Evolutionary conservation across 2,329 filamentous ascomycete species (phyloP).

Genomic region (Diaporthe humulicola): DNA sequence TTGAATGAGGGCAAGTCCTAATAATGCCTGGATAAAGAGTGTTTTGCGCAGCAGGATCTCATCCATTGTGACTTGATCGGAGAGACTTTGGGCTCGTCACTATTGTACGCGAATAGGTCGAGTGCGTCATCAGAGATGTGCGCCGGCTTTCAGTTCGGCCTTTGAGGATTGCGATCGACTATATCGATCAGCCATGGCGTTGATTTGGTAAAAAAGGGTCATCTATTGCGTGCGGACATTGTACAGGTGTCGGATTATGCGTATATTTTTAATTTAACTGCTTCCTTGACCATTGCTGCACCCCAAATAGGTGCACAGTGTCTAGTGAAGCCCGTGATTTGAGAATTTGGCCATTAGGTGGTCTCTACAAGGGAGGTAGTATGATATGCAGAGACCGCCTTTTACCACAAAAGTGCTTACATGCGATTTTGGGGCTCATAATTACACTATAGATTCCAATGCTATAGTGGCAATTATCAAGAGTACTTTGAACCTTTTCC

Average conservation of each 20-base stretch:
- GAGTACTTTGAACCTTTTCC: neutral
- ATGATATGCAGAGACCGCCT: neutral
- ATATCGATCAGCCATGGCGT: neutral
- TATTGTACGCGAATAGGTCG: neutral
- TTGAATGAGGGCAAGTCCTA: neutral
- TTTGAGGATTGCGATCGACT: neutral
- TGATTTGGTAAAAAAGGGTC: neutral
- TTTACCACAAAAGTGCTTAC: neutral
- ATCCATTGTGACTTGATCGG: neutral
- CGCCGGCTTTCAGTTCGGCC: neutral
- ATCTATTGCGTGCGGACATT: neutral
- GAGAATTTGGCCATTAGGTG: neutral
- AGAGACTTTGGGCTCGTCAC: neutral
- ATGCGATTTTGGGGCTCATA: neutral
- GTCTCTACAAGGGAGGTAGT: neutral
- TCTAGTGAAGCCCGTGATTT: neutral
- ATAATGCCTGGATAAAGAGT: neutral
- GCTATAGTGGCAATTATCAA: neutral
- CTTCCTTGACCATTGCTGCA: neutral
- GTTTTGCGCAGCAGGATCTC: neutral
- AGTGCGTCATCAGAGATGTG: neutral
- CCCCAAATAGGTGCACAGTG: constrained; percentile 1
- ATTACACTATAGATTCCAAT: neutral
- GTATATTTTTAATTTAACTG: neutral
- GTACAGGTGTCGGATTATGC: neutral